Conservation (phyloP, 1,284 basidiomycete genomes). For the Melampsora americana region DNA sequence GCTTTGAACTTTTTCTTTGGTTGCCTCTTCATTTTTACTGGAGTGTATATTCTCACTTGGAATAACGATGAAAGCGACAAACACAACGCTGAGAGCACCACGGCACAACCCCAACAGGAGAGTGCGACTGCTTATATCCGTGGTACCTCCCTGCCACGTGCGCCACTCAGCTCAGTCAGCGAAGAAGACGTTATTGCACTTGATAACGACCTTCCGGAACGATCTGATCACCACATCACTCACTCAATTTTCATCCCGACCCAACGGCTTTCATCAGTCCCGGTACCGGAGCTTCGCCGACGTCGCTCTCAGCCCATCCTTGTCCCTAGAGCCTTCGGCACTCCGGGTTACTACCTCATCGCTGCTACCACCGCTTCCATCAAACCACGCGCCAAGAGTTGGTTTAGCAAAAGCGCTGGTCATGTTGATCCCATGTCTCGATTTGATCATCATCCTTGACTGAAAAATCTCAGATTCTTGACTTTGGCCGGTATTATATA, state of each 20-base stretch:
- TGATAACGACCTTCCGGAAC: background rate
- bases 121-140: background rate
- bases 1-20: slow-evolving; percentile 82
- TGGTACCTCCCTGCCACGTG: too few relatives aligned
- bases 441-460: too few relatives aligned
- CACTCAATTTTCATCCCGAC: slow-evolving; percentile 5
- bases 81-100: background rate
- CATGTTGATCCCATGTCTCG: too few relatives aligned
- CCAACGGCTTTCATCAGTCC: background rate
- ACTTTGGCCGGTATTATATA: too few relatives aligned
- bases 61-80: background rate
- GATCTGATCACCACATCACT: background rate
- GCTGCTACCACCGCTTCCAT: slow-evolving; percentile 16
- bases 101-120: background rate
- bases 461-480: too few relatives aligned
- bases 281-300: background rate
- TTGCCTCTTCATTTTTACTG: slow-evolving; percentile 74
- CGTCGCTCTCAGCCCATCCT: slow-evolving; percentile 22
- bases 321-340: slow-evolving; percentile 18
- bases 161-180: background rate
- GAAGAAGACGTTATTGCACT: background rate
- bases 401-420: too few relatives aligned
- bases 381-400: too few relatives aligned
- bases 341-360: slow-evolving; percentile 33
- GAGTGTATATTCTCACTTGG: slow-evolving; percentile 66